Evolutionary conservation across 352 stramenopile genomes (phyloP), one percentile per base, ranked within the genome.

Genomic region (Pythium periplocum): DNA sequence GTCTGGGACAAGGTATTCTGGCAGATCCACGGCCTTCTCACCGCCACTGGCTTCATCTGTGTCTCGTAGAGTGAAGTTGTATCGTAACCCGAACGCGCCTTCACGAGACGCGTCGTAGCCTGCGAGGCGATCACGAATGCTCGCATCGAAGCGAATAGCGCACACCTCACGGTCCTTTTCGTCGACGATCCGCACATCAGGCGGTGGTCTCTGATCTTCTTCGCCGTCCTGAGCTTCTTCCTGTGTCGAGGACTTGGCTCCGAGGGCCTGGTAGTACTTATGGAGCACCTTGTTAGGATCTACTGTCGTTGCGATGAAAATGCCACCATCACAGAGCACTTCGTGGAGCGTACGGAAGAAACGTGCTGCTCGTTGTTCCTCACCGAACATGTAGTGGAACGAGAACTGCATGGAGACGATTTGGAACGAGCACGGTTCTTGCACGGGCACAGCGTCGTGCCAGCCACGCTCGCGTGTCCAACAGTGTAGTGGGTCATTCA

Each of bases 311-410:
- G 89, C 92, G 45, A 99, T 97, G 49, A 99, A 87, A 53, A 97
- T 86, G 7, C 96, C 96, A 39, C 95, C 96, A 61, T 96, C 80
- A 31, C 84, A 75, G 31, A 99, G 74, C 46, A 98, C 64, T 39
- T 86, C 69, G 53, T 92, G 90, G 5, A 99, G 84, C 39, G 95
- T 98, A 40, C 83, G 72, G 64, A 99, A 98, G 62, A 99, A 99
- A 26, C 83, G 73, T 36, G 73, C 68, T 2, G 96, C 95, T 12
- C 95, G 82, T 59, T 93, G 68, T 36, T 87, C 75, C 11, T 96
- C 93, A 35, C 90, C 85, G 81, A 98, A 99, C 96, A 99, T 99
- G 82, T 99, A 99, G 72, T 99, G 97, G 62, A 99, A 97, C 9
- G 97, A 96, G 73, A 99, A 99, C 77, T 99, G 97, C 66, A 99